phyloP scores from a whole-genome alignment of 2,329 filamentous ascomycete genomes.

The Calonectria montana region DNA sequence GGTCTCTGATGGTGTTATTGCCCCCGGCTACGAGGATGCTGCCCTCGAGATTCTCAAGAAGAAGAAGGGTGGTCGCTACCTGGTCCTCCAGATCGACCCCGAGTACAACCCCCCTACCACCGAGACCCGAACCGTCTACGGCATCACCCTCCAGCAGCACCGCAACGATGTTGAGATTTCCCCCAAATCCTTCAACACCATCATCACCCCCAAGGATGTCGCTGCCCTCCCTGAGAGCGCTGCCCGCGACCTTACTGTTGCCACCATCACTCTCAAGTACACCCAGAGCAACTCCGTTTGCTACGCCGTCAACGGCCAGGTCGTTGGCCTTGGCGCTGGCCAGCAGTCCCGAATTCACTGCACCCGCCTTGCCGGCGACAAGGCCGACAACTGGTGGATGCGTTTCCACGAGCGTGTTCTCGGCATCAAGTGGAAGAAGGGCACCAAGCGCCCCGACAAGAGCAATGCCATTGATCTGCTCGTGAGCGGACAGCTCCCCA shows the following conservation, averaged over 20 bases:
- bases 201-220: conserved; percentile 88
- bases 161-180: conserved; percentile 92
- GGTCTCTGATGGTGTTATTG: conserved; percentile 96
- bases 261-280: conserved; percentile 97
- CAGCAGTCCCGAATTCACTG: conserved; percentile 99
- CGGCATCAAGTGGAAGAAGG: conserved; percentile 95
- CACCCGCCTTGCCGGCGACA: conserved; percentile 96
- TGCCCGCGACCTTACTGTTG: conserved; percentile 89
- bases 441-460: conserved; percentile 96
- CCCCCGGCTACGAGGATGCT: conserved; percentile 84
- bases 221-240: conserved; percentile 80
- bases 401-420: conserved; percentile 94
- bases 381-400: conserved; percentile 99
- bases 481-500: conserved; percentile 89
- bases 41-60: conserved; percentile 93
- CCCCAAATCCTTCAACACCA: conserved; percentile 84
- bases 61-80: conserved; percentile 98
- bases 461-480: conserved; percentile 97
- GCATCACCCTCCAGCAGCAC: conserved; percentile 87
- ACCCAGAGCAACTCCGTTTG: conserved; percentile 99
- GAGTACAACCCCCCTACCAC: conserved; percentile 83
- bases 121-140: conserved; percentile 90
- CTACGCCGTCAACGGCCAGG: conserved; percentile 93
- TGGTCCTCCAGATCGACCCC: conserved; percentile 94
- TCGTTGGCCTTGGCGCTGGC: conserved; percentile 93